Evolutionary conservation across 257 asterid genomes (phyloP).

Genomic region (Przewalskia tangutica): DNA sequence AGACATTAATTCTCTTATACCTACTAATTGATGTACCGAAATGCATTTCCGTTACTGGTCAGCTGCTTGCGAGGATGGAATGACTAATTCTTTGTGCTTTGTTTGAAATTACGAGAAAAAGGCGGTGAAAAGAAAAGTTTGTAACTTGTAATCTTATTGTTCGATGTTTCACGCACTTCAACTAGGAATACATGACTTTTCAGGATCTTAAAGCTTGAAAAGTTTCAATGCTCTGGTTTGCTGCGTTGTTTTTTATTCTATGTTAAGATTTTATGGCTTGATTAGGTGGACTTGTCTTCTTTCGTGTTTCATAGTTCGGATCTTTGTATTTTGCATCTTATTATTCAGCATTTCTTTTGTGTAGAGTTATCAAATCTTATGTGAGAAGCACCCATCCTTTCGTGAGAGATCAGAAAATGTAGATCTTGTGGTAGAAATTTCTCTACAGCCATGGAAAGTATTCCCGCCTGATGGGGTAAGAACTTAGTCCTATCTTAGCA

Average conservation of each 20-base stretch:
- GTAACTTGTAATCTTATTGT: background rate
- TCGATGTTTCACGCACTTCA: background rate
- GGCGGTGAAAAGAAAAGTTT: background rate
- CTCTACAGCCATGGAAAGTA: conserved; percentile 95
- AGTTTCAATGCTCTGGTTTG: background rate
- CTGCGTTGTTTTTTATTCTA: background rate
- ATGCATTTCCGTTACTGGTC: background rate
- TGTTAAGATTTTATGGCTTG: background rate
- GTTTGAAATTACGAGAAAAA: background rate
- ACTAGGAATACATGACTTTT: background rate
- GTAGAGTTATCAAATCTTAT: conserved; percentile 84
- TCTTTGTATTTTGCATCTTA: conserved; percentile 4
- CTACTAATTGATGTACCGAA: background rate
- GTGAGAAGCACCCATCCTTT: conserved; percentile 92
- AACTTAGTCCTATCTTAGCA: background rate
- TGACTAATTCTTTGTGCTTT: background rate
- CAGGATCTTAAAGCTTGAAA: background rate
- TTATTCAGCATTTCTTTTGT: conserved; percentile 15
- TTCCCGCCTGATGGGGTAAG: conserved; percentile 95
- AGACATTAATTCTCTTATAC: background rate
- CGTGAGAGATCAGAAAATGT: conserved; percentile 98
- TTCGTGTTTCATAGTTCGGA: background rate
- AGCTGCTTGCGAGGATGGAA: background rate
- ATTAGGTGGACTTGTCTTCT: background rate
- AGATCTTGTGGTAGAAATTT: conserved; percentile 95